Evolutionary conservation across 495 filamentous ascomycete species (phyloP), one percentile per base, ranked within the genome.

Genomic region (Penicilliopsis zonata): DNA sequence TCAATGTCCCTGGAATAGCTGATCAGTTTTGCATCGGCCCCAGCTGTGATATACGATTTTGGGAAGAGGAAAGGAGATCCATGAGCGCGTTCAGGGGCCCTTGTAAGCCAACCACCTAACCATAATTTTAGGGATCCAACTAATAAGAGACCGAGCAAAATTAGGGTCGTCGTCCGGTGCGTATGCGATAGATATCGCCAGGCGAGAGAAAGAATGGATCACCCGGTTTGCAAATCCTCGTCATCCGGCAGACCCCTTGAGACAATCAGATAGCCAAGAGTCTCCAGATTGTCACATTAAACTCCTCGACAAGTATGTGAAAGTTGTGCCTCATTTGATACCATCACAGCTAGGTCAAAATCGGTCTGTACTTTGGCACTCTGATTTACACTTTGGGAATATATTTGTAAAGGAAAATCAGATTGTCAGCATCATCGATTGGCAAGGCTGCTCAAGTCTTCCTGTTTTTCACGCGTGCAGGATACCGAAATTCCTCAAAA

Each of bases 1-100:
- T 24, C n/a, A 24, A 24, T 24, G 21, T 24, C 21, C 21, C 21
- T 13, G 13, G 10, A 30, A 25, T 28, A 12, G 9, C 22, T 13
- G 13, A 30, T 14, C 24, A 21, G 9, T 46, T 51, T 13, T 48
- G 38, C 21, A 37, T 49, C 35, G 47, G 47, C 13, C 47, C 47
- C 21, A 24, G 21, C 21, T 24, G 21, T 24, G 21, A 24, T 24
- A 24, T 24, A 24, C 21, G 21, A 24, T 24, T 24, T 24, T 24
- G 21, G 21, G 21, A 24, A 24, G 21, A 24, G 21, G 21, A 24
- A n/a, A 24, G 21, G 21, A 24, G 21, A 24, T 24, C n/a, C 21
- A 24, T 24, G 21, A 24, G 21, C 21, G 21, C 21, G 7, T 24
- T 24, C n/a, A 24, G 21, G 21, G 21, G 21, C 21, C 21, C 21